Percentiles rank a stretch among this genome's conserved stretches.
These are phyloP conservation scores for Aspergillus sp. DNA, from an alignment of 2,329 filamentous ascomycete genomes.

Conservation along the genomic window DNA sequence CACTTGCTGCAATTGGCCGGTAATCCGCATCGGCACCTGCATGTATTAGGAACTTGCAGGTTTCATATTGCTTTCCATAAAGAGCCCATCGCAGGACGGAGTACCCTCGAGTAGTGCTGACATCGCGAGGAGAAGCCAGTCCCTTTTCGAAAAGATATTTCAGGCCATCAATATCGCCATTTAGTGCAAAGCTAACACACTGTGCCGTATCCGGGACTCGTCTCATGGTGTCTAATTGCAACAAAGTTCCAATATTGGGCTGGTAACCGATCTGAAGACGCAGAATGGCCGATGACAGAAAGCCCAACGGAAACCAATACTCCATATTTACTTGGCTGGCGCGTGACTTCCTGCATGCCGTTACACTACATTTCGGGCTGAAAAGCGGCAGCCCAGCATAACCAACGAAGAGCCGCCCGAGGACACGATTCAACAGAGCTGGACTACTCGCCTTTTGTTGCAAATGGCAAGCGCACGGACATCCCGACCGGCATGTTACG, in stretches of 20 bases:
- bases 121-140: constrained; percentile 1
- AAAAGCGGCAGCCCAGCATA: constrained; percentile 1
- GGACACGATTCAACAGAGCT: background rate
- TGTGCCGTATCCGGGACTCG: constrained; percentile 1
- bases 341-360: background rate
- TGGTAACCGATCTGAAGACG: constrained; percentile 1
- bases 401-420: background rate
- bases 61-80: constrained; percentile 4
- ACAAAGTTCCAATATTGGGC: constrained; percentile 1
- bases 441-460: background rate
- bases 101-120: constrained; percentile 1
- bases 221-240: background rate
- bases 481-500: background rate
- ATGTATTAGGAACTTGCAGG: constrained; percentile 2
- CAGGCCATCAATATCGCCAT: background rate
- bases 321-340: background rate
- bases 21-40: background rate
- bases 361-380: background rate
- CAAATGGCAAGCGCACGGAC: background rate
- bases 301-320: constrained; percentile 3
- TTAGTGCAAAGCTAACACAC: constrained; percentile 2
- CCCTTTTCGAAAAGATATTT: constrained; percentile 1
- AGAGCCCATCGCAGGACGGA: constrained; percentile 3
- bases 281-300: background rate
- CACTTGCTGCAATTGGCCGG: constrained; percentile 1